Conservation (phyloP, 2,329 filamentous ascomycete species). For the Macroventuria anomochaeta region DNA sequence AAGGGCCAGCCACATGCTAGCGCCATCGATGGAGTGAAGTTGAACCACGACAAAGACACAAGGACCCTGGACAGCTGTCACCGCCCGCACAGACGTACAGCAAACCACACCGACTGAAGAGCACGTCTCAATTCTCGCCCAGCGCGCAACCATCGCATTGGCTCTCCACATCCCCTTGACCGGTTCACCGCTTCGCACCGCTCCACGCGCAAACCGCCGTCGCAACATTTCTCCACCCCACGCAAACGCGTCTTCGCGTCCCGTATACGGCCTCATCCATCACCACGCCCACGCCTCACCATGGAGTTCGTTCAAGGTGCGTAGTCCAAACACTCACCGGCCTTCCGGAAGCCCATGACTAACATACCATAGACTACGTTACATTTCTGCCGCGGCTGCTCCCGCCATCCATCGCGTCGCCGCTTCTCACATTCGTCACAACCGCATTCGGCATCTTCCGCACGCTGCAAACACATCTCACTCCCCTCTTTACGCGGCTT, state of each 20-base stretch:
- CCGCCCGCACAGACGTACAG: conserved; percentile 17
- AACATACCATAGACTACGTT: conserved; percentile 41
- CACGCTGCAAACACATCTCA: conserved; percentile 39
- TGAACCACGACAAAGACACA: conserved; percentile 9
- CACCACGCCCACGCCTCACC: conserved; percentile 20
- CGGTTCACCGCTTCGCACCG: conserved; percentile 18
- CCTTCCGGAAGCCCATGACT: conserved; percentile 3
- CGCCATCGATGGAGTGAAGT: conserved; percentile 7
- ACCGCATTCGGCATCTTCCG: conserved; percentile 37
- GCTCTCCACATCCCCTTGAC: conserved; percentile 1
- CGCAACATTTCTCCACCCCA: conserved; percentile 4
- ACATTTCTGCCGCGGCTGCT: conserved; percentile 41
- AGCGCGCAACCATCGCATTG: conserved; percentile 5
- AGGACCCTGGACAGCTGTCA: conserved; percentile 22
- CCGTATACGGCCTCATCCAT: conserved; percentile 14
- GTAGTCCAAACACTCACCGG: conserved; percentile 5
- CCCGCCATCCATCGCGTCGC: conserved; percentile 40
- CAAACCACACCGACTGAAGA: conserved; percentile 12
- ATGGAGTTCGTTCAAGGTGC: conserved; percentile 44
- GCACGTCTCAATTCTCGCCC: conserved; percentile 16
- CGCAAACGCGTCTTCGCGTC: conserved; percentile 26
- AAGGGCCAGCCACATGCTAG: conserved; percentile 9
- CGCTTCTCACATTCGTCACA: conserved; percentile 39
- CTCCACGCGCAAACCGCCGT: conserved; percentile 9
- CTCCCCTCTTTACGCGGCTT: conserved; percentile 37